Percentiles rank a stretch among this genome's conserved stretches.
Conservation (phyloP, 768 basidiomycete genomes). For the Leccinum incarnatum region DNA sequence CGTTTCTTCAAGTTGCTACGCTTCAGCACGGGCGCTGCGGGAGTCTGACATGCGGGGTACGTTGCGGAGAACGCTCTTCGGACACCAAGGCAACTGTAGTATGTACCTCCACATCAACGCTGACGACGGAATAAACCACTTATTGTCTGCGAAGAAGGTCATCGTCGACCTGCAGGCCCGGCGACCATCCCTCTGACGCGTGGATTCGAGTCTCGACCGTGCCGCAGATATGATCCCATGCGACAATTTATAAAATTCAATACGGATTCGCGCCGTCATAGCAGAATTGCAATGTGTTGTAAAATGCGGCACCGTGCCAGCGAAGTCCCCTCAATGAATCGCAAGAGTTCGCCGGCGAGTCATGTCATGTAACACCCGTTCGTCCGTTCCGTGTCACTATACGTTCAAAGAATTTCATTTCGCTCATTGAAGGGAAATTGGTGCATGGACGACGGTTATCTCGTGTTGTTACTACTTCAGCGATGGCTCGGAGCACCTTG, state of each 20-base stretch:
- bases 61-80: too few relatives aligned
- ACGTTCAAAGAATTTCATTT: neutral
- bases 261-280: neutral
- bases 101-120: too few relatives aligned
- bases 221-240: neutral
- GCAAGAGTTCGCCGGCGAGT: neutral
- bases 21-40: too few relatives aligned
- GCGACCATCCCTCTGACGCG: neutral
- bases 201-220: neutral
- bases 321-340: neutral
- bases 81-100: too few relatives aligned
- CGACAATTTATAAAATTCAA: neutral
- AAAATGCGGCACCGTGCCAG: neutral
- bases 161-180: too few relatives aligned
- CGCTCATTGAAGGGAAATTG: neutral
- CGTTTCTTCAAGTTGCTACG: slow-evolving; percentile 42
- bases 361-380: neutral
- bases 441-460: neutral
- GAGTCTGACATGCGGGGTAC: too few relatives aligned
- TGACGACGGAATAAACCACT: too few relatives aligned
- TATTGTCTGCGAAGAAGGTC: too few relatives aligned
- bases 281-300: neutral
- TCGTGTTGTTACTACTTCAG: neutral
- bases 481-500: neutral
- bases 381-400: neutral